Evolutionary conservation across 176 grass and related monocot species (phyloP), one percentile per base, ranked within the genome.

Genomic region (Ananas comosus): DNA sequence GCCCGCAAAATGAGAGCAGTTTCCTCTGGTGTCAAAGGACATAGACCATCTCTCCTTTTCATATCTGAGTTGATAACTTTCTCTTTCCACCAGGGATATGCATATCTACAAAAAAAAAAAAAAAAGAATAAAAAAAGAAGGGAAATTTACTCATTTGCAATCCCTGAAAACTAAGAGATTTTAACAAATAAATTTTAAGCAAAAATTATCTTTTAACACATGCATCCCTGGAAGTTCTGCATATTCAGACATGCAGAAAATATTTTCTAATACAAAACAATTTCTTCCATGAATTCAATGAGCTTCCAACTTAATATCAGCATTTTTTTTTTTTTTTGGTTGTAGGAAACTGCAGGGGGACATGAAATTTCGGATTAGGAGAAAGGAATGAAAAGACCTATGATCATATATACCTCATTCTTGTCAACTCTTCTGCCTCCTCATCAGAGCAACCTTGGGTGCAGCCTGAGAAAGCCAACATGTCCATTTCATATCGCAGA

Each of bases 51-150:
- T 72, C 80, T 96, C 68, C 92, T 87, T 68, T 89, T 96, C 16
- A 68, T 54, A 13, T 77, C 72, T 10, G 92, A 96, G 79, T 90
- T 73, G 2, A 96, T 92, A 73, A 92, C 86, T 80, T 96, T 96
- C 74, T 96, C 92, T 80, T 96, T 96, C 92, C 92, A 96, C 92
- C 92, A 96, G 53, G 88, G 92, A 81, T 96, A 96, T 63, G 86
- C 88, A 79, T 96, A 96, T 85, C 92, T 96, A 75, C 77, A 69
- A 51, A 28, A 65, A 50, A 82, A 69, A 61, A n/a, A n/a, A n/a
- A n/a, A n/a, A n/a, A n/a, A n/a, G n/a, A n/a, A n/a, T n/a, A 50
- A 82, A 69, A 61, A 28, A 65, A 50, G 23, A 70, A 79, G 22
- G 49, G 50, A 12, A 49, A 29, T 71, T 56, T 42, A 47, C 12